phyloP scores from a whole-genome alignment of 352 stramenopile genomes.

The Globisporangium radiosum region DNA sequence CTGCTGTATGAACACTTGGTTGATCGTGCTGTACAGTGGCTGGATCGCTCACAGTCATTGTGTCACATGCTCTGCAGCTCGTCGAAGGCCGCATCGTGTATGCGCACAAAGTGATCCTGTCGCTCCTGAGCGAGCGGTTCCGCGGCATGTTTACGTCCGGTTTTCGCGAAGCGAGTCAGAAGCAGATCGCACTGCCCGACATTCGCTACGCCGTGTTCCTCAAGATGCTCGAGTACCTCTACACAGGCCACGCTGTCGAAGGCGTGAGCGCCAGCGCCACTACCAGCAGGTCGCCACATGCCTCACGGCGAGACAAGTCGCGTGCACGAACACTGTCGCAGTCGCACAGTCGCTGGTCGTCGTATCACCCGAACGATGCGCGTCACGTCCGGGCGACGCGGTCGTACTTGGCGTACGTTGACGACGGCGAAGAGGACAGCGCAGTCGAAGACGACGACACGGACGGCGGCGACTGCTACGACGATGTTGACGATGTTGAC shows the following conservation, averaged over 20 bases:
- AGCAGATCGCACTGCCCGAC: conserved; percentile 87
- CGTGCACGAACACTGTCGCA: background rate
- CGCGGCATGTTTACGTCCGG: conserved; percentile 92
- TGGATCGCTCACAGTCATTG: background rate
- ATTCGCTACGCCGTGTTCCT: conserved; percentile 89
- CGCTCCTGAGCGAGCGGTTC: conserved; percentile 90
- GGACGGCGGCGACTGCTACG: background rate
- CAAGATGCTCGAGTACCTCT: conserved; percentile 93
- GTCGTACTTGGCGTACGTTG: conserved; percentile 10
- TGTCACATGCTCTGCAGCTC: conserved; percentile 25
- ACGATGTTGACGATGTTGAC: background rate
- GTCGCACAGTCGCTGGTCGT: conserved; percentile 18
- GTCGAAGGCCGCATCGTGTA: conserved; percentile 91
- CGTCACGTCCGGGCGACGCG: conserved; percentile 7
- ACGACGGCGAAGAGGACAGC: conserved; percentile 11
- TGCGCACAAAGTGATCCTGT: conserved; percentile 93
- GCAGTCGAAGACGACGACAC: background rate
- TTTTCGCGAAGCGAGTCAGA: conserved; percentile 83
- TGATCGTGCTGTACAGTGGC: background rate
- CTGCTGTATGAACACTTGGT: background rate
- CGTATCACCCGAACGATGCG: conserved; percentile 11
- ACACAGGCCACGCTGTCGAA: conserved; percentile 68
- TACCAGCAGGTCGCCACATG: background rate
- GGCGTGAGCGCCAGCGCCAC: background rate
- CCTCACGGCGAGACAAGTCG: background rate